Conservation (phyloP, 2,329 filamentous ascomycete species). For the Pseudopyrenochaeta lycopersici region DNA sequence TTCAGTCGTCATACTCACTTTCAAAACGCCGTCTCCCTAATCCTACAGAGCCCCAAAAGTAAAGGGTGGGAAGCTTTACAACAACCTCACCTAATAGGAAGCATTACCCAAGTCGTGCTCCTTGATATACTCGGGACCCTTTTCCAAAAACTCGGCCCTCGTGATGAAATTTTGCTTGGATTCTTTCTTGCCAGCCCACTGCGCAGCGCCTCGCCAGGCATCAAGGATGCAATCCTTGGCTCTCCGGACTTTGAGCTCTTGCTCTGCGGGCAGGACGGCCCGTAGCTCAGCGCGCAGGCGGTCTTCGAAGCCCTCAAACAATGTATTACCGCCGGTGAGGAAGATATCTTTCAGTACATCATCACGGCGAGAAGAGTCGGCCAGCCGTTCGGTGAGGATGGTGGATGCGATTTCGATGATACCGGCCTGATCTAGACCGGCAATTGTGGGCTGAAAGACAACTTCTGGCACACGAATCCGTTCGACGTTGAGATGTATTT, state of each 20-base stretch:
- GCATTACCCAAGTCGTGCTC: slow-evolving; percentile 61
- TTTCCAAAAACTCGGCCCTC: slow-evolving; percentile 86
- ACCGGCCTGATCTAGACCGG: slow-evolving; percentile 91
- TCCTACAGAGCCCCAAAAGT: background rate
- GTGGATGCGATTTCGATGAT: slow-evolving; percentile 91
- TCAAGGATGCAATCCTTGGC: slow-evolving; percentile 83
- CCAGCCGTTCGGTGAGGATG: slow-evolving; percentile 84
- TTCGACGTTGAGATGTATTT: slow-evolving; percentile 96
- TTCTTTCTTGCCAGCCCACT: slow-evolving; percentile 73
- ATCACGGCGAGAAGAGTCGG: slow-evolving; percentile 64
- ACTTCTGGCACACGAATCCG: slow-evolving; percentile 94
- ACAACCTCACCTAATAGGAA: slow-evolving; percentile 6
- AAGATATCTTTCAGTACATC: slow-evolving; percentile 87
- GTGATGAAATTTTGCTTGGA: slow-evolving; percentile 75
- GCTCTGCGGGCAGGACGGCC: slow-evolving; percentile 75
- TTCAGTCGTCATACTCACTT: no score
- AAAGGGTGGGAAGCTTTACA: background rate
- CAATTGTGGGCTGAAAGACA: slow-evolving; percentile 90
- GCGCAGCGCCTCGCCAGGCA: slow-evolving; percentile 91
- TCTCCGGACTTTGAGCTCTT: slow-evolving; percentile 73
- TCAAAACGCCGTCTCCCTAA: background rate
- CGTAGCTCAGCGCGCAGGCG: slow-evolving; percentile 76
- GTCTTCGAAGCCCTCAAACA: slow-evolving; percentile 89
- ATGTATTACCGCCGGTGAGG: slow-evolving; percentile 89
- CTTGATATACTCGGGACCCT: slow-evolving; percentile 93